Evolutionary conservation across 2,329 filamentous ascomycete species (phyloP), one percentile per base, ranked within the genome.

Genomic region (Fusarium austroafricanum): DNA sequence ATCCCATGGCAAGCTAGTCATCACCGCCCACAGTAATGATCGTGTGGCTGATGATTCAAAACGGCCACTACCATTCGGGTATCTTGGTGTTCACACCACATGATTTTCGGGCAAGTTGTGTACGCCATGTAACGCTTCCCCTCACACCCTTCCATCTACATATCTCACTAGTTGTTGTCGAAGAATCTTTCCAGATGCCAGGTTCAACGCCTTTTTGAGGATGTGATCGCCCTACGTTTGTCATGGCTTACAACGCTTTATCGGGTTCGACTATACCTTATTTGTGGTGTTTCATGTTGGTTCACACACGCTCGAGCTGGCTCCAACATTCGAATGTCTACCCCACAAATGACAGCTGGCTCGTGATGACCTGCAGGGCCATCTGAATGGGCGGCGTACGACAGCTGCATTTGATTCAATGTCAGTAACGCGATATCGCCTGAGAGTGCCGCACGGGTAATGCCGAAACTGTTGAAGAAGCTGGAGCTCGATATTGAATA

Each of bases 311-410:
- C 54, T 47, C 37, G 42, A 40, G 28, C 43, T 56, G 38, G 47
- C 31, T 59, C 26, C 33, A 42, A 58, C 38, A 65, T 49, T 55
- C 60, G 53, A 23, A 45, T 23, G 35, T 50, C 31, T 61, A 62
- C 62, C 63, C 66, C 67, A 68, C 60, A 63, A 52, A 57, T 51
- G 67, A 66, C 53, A 68, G 43, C 51, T 68, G 63, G 58, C 65
- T 69, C 59, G 54, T 67, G 70, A 72, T 67, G 55, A 46, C 67
- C 53, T 68, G 69, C 67, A 64, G 57, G 23, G 33, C 40, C 37
- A 45, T 62, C 37, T 46, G 53, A 46, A 46, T 61, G 61, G 42
- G 29, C 47, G 45, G 42, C 47, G 60, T 58, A 60, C 54, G 65
- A 55, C 47, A 55, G 37, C 31, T 33, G 46, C 56, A 51, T 46